phyloP scores from a whole-genome alignment of 176 grass and related monocot genomes.

The Chloris gayana region DNA sequence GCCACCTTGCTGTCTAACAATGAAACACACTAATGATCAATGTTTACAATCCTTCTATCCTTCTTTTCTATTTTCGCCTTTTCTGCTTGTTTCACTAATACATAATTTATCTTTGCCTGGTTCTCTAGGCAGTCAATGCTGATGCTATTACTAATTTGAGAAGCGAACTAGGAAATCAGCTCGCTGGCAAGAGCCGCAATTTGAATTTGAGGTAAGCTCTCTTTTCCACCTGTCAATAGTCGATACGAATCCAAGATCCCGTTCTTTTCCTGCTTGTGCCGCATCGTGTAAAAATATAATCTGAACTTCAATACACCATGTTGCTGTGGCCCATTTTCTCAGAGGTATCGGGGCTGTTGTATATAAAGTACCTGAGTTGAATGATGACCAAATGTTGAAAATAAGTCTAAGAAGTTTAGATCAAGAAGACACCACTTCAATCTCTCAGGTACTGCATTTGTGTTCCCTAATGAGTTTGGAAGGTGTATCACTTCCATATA shows the following conservation, averaged over 20 bases:
- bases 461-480: slow-evolving; percentile 26
- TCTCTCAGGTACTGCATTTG: slow-evolving; percentile 46
- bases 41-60: neutral
- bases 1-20: neutral
- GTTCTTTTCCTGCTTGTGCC: neutral
- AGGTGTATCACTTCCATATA: neutral
- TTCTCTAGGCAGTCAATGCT: slow-evolving; percentile 77
- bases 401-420: slow-evolving; percentile 82
- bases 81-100: slow-evolving; percentile 15
- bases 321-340: slow-evolving; percentile 20
- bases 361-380: slow-evolving; percentile 78
- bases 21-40: neutral
- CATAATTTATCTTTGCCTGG: neutral
- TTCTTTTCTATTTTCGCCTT: neutral
- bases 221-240: neutral
- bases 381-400: slow-evolving; percentile 71
- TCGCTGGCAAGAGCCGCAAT: slow-evolving; percentile 67
- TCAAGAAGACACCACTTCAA: slow-evolving; percentile 74
- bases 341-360: slow-evolving; percentile 90
- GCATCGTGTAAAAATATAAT: neutral
- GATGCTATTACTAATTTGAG: slow-evolving; percentile 70
- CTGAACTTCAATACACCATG: neutral
- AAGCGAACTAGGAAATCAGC: slow-evolving; percentile 85
- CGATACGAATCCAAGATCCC: neutral
- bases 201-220: slow-evolving; percentile 62